Conservation (phyloP, 2,329 filamentous ascomycete genomes). For the Fonsecaea pugnacius region DNA sequence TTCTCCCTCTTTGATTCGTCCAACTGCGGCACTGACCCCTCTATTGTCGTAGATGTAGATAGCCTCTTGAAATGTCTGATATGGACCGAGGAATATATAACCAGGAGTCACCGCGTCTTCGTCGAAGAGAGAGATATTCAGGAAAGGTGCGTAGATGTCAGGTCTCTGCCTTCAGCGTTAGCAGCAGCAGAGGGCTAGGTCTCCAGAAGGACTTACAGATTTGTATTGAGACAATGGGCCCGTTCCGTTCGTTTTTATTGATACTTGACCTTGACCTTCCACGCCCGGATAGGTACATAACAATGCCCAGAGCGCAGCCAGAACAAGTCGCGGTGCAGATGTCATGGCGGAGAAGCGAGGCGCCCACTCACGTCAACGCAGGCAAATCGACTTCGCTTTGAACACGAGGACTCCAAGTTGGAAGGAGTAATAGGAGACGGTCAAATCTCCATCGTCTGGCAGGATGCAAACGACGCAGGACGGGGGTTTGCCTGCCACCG, state of each 20-base stretch:
- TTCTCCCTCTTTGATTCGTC: not conserved
- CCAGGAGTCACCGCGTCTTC: conserved; percentile 49
- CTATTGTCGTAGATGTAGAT: conserved; percentile 59
- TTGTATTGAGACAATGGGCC: conserved; percentile 33
- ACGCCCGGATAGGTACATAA: conserved; percentile 12
- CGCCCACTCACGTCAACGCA: not conserved
- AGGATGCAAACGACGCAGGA: not conserved
- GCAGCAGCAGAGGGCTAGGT: not conserved
- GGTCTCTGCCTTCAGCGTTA: conserved; percentile 42
- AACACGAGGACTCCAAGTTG: not conserved
- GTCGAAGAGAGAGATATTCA: conserved; percentile 41
- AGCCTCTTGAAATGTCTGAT: conserved; percentile 54
- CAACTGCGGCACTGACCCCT: conserved; percentile 43
- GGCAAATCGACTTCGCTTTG: not conserved
- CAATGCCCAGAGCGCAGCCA: conserved; percentile 9
- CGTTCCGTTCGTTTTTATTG: conserved; percentile 23
- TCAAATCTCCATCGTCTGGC: not conserved
- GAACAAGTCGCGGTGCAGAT: not conserved
- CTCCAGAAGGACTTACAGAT: conserved; percentile 21
- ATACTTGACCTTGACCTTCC: conserved; percentile 24
- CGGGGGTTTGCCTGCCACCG: not conserved
- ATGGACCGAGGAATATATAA: conserved; percentile 58
- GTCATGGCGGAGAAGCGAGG: conserved; percentile 11
- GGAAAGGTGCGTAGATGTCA: conserved; percentile 46
- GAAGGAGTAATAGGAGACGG: not conserved